phyloP scores from a whole-genome alignment of 371 early-diverging fungal species.

The Mortierella sp. region DNA sequence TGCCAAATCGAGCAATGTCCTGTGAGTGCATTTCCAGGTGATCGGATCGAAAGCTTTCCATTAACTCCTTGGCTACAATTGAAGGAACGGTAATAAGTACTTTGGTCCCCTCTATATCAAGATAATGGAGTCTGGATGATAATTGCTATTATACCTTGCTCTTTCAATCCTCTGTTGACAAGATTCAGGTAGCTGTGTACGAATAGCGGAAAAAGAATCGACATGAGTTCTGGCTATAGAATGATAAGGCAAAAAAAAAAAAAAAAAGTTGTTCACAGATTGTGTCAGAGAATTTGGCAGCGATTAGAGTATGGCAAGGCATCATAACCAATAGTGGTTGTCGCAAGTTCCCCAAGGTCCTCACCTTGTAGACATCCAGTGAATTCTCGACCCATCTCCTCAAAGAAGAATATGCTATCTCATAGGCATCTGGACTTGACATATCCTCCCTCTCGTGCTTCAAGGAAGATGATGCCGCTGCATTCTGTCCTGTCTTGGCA shows the following conservation, averaged over 20 bases:
- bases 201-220: constrained; percentile 94
- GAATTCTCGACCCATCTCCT: constrained; percentile 96
- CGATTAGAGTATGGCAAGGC: background rate
- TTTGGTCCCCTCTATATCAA: constrained; percentile 5
- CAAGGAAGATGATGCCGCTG: background rate
- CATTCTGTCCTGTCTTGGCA: constrained; percentile 2
- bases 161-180: constrained; percentile 67
- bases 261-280: background rate
- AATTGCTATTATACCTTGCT: constrained; percentile 70
- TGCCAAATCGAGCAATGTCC: constrained; percentile 74
- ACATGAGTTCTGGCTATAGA: constrained; percentile 84
- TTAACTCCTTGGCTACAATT: constrained; percentile 80
- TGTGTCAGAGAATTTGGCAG: background rate
- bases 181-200: constrained; percentile 96
- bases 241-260: background rate
- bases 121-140: background rate
- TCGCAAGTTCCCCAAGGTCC: background rate
- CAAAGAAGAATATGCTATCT: constrained; percentile 82
- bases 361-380: constrained; percentile 92
- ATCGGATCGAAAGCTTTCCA: constrained; percentile 80
- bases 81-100: background rate
- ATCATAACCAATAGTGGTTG: background rate
- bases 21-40: constrained; percentile 80
- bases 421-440: constrained; percentile 84
- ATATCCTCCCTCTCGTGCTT: constrained; percentile 76